Base-by-base conservation (phyloP, 495 filamentous ascomycete genomes). In the Podospora anserina region DNA sequence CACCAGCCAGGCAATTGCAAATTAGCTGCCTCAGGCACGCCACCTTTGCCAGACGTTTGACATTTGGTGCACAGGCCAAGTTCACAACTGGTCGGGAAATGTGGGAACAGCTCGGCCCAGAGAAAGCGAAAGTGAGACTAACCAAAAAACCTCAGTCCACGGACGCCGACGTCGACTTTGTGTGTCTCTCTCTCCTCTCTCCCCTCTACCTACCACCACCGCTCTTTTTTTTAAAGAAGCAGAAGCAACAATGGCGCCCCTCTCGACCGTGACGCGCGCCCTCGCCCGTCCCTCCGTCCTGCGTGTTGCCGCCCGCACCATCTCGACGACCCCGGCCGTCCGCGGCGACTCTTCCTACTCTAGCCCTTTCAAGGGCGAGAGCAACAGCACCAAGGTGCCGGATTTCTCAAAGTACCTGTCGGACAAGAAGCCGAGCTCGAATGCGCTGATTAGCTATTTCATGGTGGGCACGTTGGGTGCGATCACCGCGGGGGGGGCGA, bases 381-480 rank as follows among this genome's bases (percentile, higher is more conserved):
- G 84, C 82, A 78, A 75, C 69, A 79, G 73, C 68, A 79, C 70
- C 77, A 91, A 91, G 78, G 88, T 98, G 75, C 96, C 96, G 69
- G 90, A 91, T 81, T 99, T 96, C 81, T 84, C 85, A 78, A 90
- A 94, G 78, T 99, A 99, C 83, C 82, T 87, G 83, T 88, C 86
- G 79, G 89, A 88, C 77, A 82, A 79, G 69, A 76, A 81, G 65
- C 77, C 87, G 66, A 86, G 83, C 75, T 80, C 82, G 68, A 97
- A 97, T 82, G 88, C 91, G 82, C 85, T 96, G 72, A 96, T 97
- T 82, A 87, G 87, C 73, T 99, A 99, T 87, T 99, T 98, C 83
- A 95, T 97, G 92, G 95, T 94, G 68, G 95, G 95, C 71, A 89
- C 94, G 23, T 90, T 98, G 86, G 96, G 95, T 76, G 87, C 93